Percentiles rank a stretch among this genome's conserved stretches.
Evolutionary conservation across 192 early-diverging fungal species (phyloP).

Genomic region (Pilaira anomala): DNA sequence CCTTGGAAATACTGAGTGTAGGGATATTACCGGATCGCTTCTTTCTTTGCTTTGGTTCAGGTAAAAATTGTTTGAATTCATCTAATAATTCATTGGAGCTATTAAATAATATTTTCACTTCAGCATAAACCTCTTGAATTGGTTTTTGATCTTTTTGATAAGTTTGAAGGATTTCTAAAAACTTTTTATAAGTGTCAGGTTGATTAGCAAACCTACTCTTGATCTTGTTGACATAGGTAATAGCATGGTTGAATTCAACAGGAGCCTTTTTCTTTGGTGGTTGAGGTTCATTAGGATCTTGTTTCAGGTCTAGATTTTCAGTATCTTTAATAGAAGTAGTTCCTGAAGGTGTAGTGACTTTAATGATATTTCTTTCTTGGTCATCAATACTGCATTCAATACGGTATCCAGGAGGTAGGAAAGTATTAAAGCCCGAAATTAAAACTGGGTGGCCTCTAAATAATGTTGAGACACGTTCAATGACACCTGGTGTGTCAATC

Average conservation of each 20-base stretch:
- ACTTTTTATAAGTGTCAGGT: conserved; percentile 94
- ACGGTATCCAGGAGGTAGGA: conserved; percentile 93
- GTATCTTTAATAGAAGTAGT: conserved; percentile 45
- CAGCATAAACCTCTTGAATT: conserved; percentile 90
- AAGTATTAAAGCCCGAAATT: conserved; percentile 99
- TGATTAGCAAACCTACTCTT: conserved; percentile 84
- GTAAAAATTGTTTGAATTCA: conserved; percentile 97
- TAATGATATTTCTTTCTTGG: conserved; percentile 65
- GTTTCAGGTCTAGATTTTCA: conserved; percentile 16
- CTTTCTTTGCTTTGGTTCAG: conserved; percentile 51
- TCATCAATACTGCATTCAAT: conserved; percentile 86
- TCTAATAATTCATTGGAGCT: conserved; percentile 85
- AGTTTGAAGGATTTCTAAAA: conserved; percentile 94
- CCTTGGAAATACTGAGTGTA: conserved; percentile 10
- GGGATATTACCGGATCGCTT: conserved; percentile 7
- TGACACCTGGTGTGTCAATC: conserved; percentile 78
- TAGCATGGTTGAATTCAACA: conserved; percentile 96
- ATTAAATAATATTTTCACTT: conserved; percentile 87
- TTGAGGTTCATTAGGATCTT: conserved; percentile 33
- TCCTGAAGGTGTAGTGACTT: conserved; percentile 82
- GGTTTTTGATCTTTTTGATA: conserved; percentile 95
- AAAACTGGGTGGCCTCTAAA: conserved; percentile 85
- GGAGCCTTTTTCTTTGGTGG: conserved; percentile 53
- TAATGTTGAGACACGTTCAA: conserved; percentile 89
- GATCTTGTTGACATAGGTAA: conserved; percentile 98